Conservation (phyloP, 352 stramenopile genomes). For the Poterioochromonas sp. region DNA sequence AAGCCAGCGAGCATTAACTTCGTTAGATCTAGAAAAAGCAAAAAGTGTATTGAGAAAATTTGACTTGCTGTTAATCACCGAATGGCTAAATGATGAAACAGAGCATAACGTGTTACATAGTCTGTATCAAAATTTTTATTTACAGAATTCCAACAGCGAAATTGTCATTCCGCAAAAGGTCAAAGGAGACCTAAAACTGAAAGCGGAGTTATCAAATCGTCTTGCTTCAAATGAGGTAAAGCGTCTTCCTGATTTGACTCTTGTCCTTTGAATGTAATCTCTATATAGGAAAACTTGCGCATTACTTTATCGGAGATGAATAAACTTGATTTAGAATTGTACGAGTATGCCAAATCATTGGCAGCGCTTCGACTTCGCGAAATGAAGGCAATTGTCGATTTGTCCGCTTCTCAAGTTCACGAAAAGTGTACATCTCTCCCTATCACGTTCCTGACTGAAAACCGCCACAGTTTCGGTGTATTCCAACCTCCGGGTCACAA, state of each 20-base stretch:
- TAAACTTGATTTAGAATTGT: not conserved
- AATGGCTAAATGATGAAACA: conserved; percentile 24
- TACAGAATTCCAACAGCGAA: not conserved
- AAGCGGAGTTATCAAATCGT: not conserved
- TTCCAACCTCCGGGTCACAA: conserved; percentile 17
- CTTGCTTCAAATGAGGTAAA: not conserved
- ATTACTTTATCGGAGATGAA: not conserved
- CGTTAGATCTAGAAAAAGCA: not conserved
- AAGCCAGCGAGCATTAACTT: not conserved
- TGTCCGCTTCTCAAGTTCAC: not conserved
- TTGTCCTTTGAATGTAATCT: not conserved
- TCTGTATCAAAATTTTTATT: not conserved
- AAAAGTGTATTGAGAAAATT: conserved; percentile 61
- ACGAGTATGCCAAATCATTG: not conserved
- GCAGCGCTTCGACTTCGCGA: not conserved
- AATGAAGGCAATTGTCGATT: not conserved
- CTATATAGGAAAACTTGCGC: not conserved
- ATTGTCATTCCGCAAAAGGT: not conserved
- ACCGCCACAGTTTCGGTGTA: not conserved
- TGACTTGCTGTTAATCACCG: not conserved
- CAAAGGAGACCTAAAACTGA: not conserved
- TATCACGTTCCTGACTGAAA: not conserved
- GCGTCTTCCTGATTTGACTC: not conserved
- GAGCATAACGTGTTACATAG: not conserved
- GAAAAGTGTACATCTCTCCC: not conserved